Conservation (phyloP, 2,329 filamentous ascomycete genomes). For the Fusarium sp. region DNA sequence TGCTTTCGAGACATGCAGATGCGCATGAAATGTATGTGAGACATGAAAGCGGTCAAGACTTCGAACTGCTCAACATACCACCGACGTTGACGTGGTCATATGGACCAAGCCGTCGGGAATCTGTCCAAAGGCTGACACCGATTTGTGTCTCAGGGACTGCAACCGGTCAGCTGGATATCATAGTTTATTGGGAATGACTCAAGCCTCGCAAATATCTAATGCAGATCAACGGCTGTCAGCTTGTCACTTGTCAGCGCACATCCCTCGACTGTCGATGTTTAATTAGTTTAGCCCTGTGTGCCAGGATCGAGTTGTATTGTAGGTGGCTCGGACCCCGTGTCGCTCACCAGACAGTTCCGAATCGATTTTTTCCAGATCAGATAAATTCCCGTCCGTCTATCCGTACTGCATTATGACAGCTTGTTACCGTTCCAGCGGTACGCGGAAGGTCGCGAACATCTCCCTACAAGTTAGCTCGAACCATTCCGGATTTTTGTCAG, state of each 20-base stretch:
- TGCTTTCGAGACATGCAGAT: conserved; percentile 23
- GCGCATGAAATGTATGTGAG: conserved; percentile 18
- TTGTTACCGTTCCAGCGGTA: conserved; percentile 44
- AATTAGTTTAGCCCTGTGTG: conserved; percentile 2
- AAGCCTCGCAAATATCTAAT: conserved; percentile 16
- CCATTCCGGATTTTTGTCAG: conserved; percentile 19
- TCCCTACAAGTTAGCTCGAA: conserved; percentile 27
- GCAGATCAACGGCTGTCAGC: conserved; percentile 34
- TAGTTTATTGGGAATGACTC: conserved; percentile 25
- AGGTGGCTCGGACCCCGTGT: conserved; percentile 15
- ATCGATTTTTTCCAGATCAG: conserved; percentile 8
- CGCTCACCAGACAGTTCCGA: conserved; percentile 6
- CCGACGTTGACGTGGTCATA: conserved; percentile 30
- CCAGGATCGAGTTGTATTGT: conserved; percentile 6
- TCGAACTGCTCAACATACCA: conserved; percentile 16
- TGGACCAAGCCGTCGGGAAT: conserved; percentile 41
- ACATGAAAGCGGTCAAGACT: conserved; percentile 34
- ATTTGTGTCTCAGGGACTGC: conserved; percentile 37
- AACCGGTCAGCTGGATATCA: conserved; percentile 35
- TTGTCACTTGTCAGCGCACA: conserved; percentile 2
- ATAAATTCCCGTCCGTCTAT: conserved; percentile 14
- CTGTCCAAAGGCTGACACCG: conserved; percentile 4
- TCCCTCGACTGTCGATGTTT: conserved; percentile 10
- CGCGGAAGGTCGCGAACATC: conserved; percentile 33
- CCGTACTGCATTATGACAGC: conserved; percentile 34